Base-by-base conservation (phyloP, 2,329 filamentous ascomycete species). In the Chalaropsis thielavioides region DNA sequence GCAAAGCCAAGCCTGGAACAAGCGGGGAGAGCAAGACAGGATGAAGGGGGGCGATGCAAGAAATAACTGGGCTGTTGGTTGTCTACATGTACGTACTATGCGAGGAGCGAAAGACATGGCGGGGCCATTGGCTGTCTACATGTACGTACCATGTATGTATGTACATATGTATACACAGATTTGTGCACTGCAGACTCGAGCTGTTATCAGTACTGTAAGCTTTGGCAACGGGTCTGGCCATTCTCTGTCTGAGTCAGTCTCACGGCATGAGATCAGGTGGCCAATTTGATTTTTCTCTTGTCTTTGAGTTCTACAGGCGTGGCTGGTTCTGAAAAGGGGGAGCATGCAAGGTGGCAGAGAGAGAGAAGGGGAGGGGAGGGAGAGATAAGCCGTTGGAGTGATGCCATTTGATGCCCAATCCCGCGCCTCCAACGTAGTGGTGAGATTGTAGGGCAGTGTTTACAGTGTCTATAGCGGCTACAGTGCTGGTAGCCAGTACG, bases 381-480 rank as follows among this genome's bases (percentile, higher is more conserved):
- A 38, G 35, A 51, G 22, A 51, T 51, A 51, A 51, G 46, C 46
- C 19, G 46, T 19, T 19, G 3, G 2, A 19, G 46, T 51, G 46
- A 22, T 22, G 24, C 46, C 46, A 35, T 58, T 58, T 58, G 54
- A 58, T 58, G 54, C 54, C 54, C 54, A 58, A 58, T 38, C n/a
- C n/a, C 15, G 43, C 10, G 43, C 2, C 35, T 38, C 8, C 35
- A 38, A 38, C 8, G 35, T 38, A 6, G 46, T 31, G 31, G 31
- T 2, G 46, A 15, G 22, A 51, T 22, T 24, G 15, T 22, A 51
- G 19, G 46, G 11, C 46, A 27, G 46, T 13, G 46, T 22, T 51
- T 24, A 51, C 46, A 24, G 46, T n/a, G 46, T n/a, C 6, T 2
- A 31, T 6, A 31, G 31, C 3, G 31, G 31, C 6, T 31, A 31